phyloP scores from a whole-genome alignment of 2,329 filamentous ascomycete genomes.

The Lachnellula cervina region DNA sequence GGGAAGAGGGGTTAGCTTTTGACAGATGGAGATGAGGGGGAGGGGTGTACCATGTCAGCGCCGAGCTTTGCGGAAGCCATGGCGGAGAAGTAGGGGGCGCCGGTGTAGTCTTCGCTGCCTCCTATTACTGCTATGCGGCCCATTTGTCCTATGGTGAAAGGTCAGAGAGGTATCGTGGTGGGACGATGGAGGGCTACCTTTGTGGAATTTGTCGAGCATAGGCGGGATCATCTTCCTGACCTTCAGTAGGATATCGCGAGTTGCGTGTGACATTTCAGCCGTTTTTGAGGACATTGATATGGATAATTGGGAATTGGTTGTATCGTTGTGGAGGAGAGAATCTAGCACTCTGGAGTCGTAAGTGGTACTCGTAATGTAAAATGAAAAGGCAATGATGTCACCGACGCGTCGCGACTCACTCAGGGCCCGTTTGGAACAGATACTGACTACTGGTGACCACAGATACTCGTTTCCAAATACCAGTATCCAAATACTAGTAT shows the following conservation, averaged over 20 bases:
- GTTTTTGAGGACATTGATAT: constrained; percentile 25
- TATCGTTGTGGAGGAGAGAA: neutral
- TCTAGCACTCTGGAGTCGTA: too few species aligned
- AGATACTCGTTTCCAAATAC: too few species aligned
- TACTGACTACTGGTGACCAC: too few species aligned
- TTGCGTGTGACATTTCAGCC: constrained; percentile 59
- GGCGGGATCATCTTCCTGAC: constrained; percentile 89
- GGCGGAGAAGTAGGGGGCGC: constrained; percentile 95
- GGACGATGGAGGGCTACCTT: constrained; percentile 54
- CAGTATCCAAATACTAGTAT: too few species aligned
- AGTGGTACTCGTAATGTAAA: too few species aligned
- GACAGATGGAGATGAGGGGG: neutral
- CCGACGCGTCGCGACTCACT: too few species aligned
- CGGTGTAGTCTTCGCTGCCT: constrained; percentile 93
- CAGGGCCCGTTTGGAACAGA: too few species aligned
- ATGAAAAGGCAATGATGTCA: too few species aligned
- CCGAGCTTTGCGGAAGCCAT: constrained; percentile 92
- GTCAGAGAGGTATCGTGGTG: neutral
- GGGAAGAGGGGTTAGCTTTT: constrained; percentile 1
- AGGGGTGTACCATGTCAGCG: constrained; percentile 70
- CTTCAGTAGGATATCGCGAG: constrained; percentile 71
- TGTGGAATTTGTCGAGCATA: constrained; percentile 93
- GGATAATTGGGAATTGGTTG: neutral
- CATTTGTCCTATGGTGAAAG: constrained; percentile 63
- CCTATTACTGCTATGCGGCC: constrained; percentile 91